Base-by-base conservation (phyloP, 192 early-diverging fungal genomes). In the Backusella tarrabulga region DNA sequence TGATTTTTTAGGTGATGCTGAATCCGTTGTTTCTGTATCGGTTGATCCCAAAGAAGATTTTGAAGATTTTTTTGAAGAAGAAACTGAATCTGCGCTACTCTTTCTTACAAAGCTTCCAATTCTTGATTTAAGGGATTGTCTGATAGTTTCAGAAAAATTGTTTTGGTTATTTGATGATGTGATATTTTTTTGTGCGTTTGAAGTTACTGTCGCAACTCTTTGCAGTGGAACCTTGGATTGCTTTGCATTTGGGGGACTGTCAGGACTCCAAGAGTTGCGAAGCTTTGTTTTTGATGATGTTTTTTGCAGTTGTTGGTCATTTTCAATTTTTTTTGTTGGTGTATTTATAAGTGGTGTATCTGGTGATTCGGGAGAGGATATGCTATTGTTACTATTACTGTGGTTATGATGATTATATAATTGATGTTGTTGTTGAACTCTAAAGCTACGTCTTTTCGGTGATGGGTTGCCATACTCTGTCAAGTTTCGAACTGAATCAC, bases 1-100 rank as follows among this genome's bases (percentile, higher is more conserved):
- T 50, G 82, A 75, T 32, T 78, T 75, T 9, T 79, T 80, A 8
- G 84, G 78, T 5, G 84, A 81, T 0, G 84, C 75, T 17, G 85
- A 77, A 17, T 80, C 81, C 5, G 80, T 60, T 9, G 71, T 60
- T 23, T 80, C 44, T 38, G 35, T 67, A 38, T 15, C 35, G 32
- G 34, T 56, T 23, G 26, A 71, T 36, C 21, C 41, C 15, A 40
- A 71, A 71, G 70, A 71, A 38, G 70, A 29, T 63, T 63, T 63
- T 63, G 56, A 50, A n/a, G 46, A n/a, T 63, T 63, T 63, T 26
- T 63, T 63, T 63, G 46, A 50, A 50, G 44, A 46, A 9, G 56
- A 63, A 29, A 63, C 56, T 8, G 56, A 63, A 29, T 63, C 56
- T 63, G 56, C 29, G n/a, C 56, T 63, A 29, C 56, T 63, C 9